Conservation (phyloP, 1,284 basidiomycete species). For the Cutaneotrichosporon cutaneum region DNA sequence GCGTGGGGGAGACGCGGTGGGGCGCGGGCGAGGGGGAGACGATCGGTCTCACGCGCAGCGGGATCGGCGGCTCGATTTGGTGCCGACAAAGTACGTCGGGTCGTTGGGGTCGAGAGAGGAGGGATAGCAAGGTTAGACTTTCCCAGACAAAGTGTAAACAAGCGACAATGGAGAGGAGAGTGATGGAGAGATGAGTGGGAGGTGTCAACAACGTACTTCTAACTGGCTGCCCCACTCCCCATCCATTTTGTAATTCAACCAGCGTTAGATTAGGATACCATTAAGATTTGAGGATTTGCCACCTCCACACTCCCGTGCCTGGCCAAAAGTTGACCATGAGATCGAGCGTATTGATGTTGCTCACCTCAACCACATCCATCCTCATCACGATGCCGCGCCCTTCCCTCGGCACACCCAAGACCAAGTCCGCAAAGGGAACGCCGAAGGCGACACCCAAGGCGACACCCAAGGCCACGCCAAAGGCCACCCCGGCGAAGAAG, state of each 20-base stretch:
- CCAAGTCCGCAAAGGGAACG: background rate
- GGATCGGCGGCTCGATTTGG: too few species aligned
- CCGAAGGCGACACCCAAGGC: background rate
- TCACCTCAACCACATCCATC: background rate
- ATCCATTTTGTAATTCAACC: background rate
- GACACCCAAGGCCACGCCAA: conserved; percentile 3
- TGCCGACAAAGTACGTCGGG: too few species aligned
- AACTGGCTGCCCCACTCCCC: too few species aligned
- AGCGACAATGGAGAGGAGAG: too few species aligned
- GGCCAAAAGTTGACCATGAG: background rate
- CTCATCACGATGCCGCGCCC: conserved; percentile 9
- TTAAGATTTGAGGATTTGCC: background rate
- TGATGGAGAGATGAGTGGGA: too few species aligned
- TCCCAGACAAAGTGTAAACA: too few species aligned
- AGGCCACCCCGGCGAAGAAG: background rate
- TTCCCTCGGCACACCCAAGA: conserved; percentile 5
- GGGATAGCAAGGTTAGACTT: too few species aligned
- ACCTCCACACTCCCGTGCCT: background rate
- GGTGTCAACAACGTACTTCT: too few species aligned
- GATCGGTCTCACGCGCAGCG: too few species aligned
- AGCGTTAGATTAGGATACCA: background rate
- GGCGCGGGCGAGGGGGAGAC: too few species aligned
- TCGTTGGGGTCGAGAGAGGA: too few species aligned
- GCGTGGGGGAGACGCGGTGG: background rate
- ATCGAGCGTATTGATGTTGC: background rate